Conservation (phyloP, 805 yeast species). For the Teunomyces cretensis region DNA sequence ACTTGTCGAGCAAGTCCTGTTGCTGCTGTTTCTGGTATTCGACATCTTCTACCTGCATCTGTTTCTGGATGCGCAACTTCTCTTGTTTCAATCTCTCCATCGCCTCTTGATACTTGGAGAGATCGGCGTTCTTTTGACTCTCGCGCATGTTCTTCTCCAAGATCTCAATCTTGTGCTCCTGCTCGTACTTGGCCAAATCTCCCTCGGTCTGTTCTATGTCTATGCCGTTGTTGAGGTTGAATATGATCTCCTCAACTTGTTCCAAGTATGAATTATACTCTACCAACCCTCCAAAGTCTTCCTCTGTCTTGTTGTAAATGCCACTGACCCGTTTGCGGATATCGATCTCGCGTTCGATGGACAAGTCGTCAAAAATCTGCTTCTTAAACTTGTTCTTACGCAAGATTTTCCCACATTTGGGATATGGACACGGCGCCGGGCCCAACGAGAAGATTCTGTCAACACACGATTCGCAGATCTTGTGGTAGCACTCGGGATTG, state of each 20-base stretch:
- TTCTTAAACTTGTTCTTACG: slow-evolving; percentile 88
- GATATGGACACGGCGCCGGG: slow-evolving; percentile 96
- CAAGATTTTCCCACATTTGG: slow-evolving; percentile 81
- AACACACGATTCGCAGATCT: slow-evolving; percentile 95
- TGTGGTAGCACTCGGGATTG: slow-evolving; percentile 97
- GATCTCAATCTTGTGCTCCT: slow-evolving; percentile 71
- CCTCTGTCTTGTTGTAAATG: slow-evolving; percentile 77
- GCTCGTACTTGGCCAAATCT: slow-evolving; percentile 65
- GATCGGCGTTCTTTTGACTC: slow-evolving; percentile 60
- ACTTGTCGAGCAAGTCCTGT: slow-evolving; percentile 40
- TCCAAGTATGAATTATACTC: slow-evolving; percentile 80
- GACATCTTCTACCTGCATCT: slow-evolving; percentile 46
- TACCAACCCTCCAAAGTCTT: slow-evolving; percentile 61
- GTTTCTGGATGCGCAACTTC: slow-evolving; percentile 66
- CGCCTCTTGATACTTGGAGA: slow-evolving; percentile 62
- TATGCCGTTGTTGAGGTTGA: slow-evolving; percentile 67
- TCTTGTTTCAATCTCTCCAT: slow-evolving; percentile 55
- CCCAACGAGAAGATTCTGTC: slow-evolving; percentile 93
- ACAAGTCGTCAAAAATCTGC: slow-evolving; percentile 88
- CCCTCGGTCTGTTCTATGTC: slow-evolving; percentile 70
- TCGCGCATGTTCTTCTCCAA: slow-evolving; percentile 72
- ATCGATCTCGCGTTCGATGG: slow-evolving; percentile 90
- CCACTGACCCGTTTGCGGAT: slow-evolving; percentile 73
- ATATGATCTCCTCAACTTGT: slow-evolving; percentile 75
- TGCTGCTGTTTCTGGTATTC: slow-evolving; percentile 42